These are phyloP conservation scores for Mycena vulgaris DNA, from an alignment of 768 basidiomycete genomes.

Conservation along the genomic window DNA sequence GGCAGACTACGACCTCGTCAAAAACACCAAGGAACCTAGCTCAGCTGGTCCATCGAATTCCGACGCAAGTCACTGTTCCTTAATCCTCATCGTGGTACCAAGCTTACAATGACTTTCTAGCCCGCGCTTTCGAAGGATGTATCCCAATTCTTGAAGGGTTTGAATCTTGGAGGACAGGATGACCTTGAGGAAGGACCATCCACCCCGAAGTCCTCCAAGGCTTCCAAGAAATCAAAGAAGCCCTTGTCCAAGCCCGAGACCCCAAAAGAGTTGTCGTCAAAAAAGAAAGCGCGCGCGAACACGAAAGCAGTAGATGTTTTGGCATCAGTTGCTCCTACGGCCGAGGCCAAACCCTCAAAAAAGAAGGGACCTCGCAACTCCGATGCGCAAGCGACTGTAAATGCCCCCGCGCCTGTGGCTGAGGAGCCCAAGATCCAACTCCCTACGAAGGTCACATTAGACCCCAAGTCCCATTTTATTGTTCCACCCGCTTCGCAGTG, in stretches of 20 bases:
- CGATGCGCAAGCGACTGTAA: slow-evolving; percentile 21
- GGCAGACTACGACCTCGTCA: slow-evolving; percentile 62
- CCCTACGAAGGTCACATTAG: slow-evolving; percentile 53
- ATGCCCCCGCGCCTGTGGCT: slow-evolving; percentile 1
- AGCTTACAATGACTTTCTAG: slow-evolving; percentile 43
- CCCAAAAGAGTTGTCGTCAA: slow-evolving; percentile 33
- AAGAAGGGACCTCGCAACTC: slow-evolving; percentile 39
- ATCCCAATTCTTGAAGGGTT: slow-evolving; percentile 61
- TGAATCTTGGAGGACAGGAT: slow-evolving; percentile 48
- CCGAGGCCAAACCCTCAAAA: slow-evolving; percentile 34
- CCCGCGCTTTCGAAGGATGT: slow-evolving; percentile 61
- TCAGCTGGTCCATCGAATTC: slow-evolving; percentile 45
- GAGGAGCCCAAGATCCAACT: slow-evolving; percentile 45
- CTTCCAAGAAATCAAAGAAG: slow-evolving; percentile 17
- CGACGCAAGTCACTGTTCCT: slow-evolving; percentile 49
- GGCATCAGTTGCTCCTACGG: neutral
- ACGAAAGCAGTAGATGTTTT: slow-evolving; percentile 24
- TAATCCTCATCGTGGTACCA: neutral
- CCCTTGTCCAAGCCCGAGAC: slow-evolving; percentile 19
- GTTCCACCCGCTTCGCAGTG: slow-evolving; percentile 65
- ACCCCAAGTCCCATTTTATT: slow-evolving; percentile 57
- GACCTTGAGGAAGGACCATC: slow-evolving; percentile 19
- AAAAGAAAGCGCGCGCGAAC: slow-evolving; percentile 24
- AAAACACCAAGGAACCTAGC: slow-evolving; percentile 53
- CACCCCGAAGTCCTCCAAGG: slow-evolving; percentile 38